Evolutionary conservation across 805 yeast species (phyloP), one percentile per base, ranked within the genome.

Genomic region (Suhomyces faveliae): DNA sequence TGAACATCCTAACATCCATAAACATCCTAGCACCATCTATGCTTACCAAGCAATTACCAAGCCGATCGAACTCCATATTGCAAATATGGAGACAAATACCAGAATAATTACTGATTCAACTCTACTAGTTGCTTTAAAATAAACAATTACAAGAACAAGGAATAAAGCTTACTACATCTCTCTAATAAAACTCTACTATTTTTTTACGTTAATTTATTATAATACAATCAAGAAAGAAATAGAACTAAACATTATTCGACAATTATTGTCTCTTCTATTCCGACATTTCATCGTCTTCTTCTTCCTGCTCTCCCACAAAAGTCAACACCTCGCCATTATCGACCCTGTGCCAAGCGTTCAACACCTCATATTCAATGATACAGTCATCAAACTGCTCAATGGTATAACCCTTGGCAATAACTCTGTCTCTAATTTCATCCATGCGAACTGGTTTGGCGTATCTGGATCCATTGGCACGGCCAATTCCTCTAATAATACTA

Each of bases 361-460:
- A 73, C 25, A 76, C 76, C 29, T 80, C 77, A 65, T 92, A 92
- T 63, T 87, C 91, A 39, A 74, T 73, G 40, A 92, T 73, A 75
- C 96, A 87, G 48, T 80, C 85, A 46, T 77, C 80, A 54, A 92
- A 79, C 62, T 89, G 89, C 52, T 83, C 79, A 58, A 84, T 84
- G 0, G 96, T 89, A 68, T 80, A 92, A 4, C 97, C 97, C 68
- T 86, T 85, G 29, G 87, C 85, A 35, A 89, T 71, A 25, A 86
- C 82, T 3, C 87, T 74, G 51, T 82, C 82, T 52, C 79, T 78
- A 51, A 91, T 74, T 10, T 66, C 75, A 42, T 63, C 71, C 77
- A 80, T 67, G 38, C 71, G 56, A 41, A 75, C 63, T 15, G 70
- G 58, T 45, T 65, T 65, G 5, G 53, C 43, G 35, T 60, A 52